These are phyloP conservation scores for Hortaea werneckii DNA, from an alignment of 2,329 filamentous ascomycete species.

Conservation along the genomic window DNA sequence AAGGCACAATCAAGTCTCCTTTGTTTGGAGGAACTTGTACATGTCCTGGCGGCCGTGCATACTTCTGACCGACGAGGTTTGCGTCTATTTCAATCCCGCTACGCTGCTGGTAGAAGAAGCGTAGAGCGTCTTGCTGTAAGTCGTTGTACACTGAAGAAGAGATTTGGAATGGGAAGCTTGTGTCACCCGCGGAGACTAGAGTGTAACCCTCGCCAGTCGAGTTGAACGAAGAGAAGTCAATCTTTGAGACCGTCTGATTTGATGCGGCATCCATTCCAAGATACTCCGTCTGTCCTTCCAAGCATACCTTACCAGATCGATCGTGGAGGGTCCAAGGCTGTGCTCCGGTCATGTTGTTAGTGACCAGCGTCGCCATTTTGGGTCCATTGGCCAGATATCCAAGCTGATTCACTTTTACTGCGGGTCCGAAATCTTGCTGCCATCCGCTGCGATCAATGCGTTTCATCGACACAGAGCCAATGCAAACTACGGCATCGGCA, in stretches of 20 bases:
- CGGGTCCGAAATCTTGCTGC: slow-evolving; percentile 1
- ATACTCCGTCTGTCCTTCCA: neutral
- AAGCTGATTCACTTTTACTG: slow-evolving; percentile 5
- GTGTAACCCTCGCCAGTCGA: neutral
- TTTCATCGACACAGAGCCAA: slow-evolving; percentile 4
- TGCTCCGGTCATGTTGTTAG: neutral
- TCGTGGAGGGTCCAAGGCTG: slow-evolving; percentile 2
- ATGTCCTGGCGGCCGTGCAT: slow-evolving; percentile 5
- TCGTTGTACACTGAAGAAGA: slow-evolving; percentile 2
- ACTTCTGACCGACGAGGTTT: slow-evolving; percentile 4
- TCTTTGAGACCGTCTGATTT: slow-evolving; percentile 3
- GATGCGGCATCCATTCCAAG: slow-evolving; percentile 2
- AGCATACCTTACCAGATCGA: slow-evolving; percentile 1
- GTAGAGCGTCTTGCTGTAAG: slow-evolving; percentile 3
- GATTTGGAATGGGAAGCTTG: slow-evolving; percentile 5
- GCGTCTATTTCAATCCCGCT: slow-evolving; percentile 5
- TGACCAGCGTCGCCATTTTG: slow-evolving; percentile 3
- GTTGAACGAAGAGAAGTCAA: slow-evolving; percentile 3
- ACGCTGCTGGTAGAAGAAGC: slow-evolving; percentile 7
- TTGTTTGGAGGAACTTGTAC: slow-evolving; percentile 3
- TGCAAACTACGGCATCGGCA: slow-evolving; percentile 1
- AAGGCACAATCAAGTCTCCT: slow-evolving; percentile 3
- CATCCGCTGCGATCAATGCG: slow-evolving; percentile 4
- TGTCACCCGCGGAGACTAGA: neutral
- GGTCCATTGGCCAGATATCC: slow-evolving; percentile 4